phyloP scores from a whole-genome alignment of 345 rosid species.

The Eucalyptus decipiens region DNA sequence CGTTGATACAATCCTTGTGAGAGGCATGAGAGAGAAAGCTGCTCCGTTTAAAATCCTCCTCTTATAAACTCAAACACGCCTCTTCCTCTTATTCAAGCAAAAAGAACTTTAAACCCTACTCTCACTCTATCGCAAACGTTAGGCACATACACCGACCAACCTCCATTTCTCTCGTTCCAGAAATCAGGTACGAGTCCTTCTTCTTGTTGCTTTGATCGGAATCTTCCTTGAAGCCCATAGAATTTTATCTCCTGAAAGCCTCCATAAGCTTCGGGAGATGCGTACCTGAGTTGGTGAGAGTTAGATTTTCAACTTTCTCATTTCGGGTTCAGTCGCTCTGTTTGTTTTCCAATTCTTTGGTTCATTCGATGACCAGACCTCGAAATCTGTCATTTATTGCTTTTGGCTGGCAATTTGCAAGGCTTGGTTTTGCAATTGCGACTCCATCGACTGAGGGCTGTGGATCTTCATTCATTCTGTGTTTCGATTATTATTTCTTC shows the following conservation, averaged over 20 bases:
- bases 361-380: not conserved
- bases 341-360: not conserved
- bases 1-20: not conserved
- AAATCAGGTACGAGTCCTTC: not conserved
- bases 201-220: not conserved
- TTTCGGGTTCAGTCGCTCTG: not conserved
- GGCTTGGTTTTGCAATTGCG: not conserved
- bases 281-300: not conserved
- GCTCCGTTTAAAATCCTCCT: not conserved
- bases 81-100: not conserved
- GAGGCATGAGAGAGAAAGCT: not conserved
- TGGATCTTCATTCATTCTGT: not conserved
- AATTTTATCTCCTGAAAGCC: not conserved
- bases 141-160: not conserved
- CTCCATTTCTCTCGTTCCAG: not conserved
- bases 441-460: not conserved
- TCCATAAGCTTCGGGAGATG: not conserved
- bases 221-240: not conserved
- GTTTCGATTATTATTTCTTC: not conserved
- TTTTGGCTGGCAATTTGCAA: not conserved
- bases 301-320: not conserved
- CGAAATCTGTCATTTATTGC: not conserved
- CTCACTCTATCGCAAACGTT: not conserved
- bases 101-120: not conserved
- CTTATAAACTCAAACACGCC: not conserved